Evolutionary conservation across 2,329 filamentous ascomycete species (phyloP), one percentile per base, ranked within the genome.

Genomic region (Metarhizium album): DNA sequence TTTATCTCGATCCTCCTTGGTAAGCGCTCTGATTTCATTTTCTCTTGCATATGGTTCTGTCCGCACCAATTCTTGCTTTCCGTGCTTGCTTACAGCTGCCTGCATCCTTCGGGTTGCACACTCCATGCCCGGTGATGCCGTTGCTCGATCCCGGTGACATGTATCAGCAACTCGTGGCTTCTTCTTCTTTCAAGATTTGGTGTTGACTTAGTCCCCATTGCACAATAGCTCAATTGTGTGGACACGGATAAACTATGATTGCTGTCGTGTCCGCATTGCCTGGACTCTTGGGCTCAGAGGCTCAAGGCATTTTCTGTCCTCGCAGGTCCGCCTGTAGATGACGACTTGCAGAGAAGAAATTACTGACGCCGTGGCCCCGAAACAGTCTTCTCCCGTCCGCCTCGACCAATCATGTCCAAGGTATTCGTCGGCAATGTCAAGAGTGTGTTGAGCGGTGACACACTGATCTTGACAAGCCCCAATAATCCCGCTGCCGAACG

Each of bases 401-500:
- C 46, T 55, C 58, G 58, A 53, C 57, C 53, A 62, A 70, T 52
- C 62, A 75, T 78, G 74, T 71, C 68, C 52, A 78, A 76, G 66
- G 68, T 69, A 49, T 79, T 80, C 61, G 69, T 82, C 67, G 81
- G 84, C 66, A 86, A 83, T 63, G 90, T 97, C 70, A 98, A 98
- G 78, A 88, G 86, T 67, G 88, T 95, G 59, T 75, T 94, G 63
- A 96, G 90, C 63, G 93, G 93, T 62, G 93, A 97, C 74, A 95
- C 90, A 27, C 72, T 97, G 60, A 75, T 97, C 57, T 74, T 97
- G 62, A 82, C 84, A 60, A 89, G 87, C 69, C 77, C 87, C 64
- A 84, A 83, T 68, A 90, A 94, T 66, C 85, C 87, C 35, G 77
- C 81, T 57, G 81, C 85, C 68, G 93, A 97, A 73, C 86, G 89